Base-by-base conservation (phyloP, 2,329 filamentous ascomycete species). In the Colletotrichum musicola region DNA sequence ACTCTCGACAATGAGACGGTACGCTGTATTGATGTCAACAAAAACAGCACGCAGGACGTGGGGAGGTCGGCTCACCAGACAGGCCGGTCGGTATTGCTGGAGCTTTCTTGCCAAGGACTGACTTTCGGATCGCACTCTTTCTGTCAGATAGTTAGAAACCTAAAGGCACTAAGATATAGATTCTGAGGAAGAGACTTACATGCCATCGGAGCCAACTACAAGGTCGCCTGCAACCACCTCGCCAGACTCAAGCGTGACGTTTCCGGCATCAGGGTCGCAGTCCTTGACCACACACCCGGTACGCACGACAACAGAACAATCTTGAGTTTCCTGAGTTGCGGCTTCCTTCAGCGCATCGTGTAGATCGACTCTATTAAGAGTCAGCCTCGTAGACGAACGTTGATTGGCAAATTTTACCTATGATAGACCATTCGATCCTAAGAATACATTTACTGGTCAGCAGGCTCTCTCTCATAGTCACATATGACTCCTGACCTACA, bases 201-300 rank as follows among this genome's bases (percentile, higher is more conserved):
- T 79, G 1, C 80, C 80, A 60, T 82, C 80, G 4, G 80, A 79
- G 6, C 76, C 79, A 27, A 82, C 72, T 4, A 81, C 64, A 1
- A 81, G 50, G 58, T 81, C 78, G n/a, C 73, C 77, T 2, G 18
- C 35, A 1, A 75, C 47, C 3, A 56, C 68, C 44, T 76, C 73
- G 16, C 79, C 81, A 53, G 75, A 74, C 22, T 77, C 75, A 6
- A 82, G 76, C 10, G 72, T 74, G 5, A 81, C 77, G 4, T 55
- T 71, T 0, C 79, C 78, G 1, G 50, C 62, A 0, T 82, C 81
- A 0, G 80, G 74, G 69, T 86, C 84, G 68, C 82, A 85, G 2
- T 80, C 76, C 6, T 54, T 59, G 0, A 79, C 79, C 0, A 60
- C 46, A n/a, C 65, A 49, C 2, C 74, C 74, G 2, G 75, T 77